Evolutionary conservation across 176 grass and related monocot genomes (phyloP), one percentile per base, ranked within the genome.

Genomic region (Aechmea fasciata): DNA sequence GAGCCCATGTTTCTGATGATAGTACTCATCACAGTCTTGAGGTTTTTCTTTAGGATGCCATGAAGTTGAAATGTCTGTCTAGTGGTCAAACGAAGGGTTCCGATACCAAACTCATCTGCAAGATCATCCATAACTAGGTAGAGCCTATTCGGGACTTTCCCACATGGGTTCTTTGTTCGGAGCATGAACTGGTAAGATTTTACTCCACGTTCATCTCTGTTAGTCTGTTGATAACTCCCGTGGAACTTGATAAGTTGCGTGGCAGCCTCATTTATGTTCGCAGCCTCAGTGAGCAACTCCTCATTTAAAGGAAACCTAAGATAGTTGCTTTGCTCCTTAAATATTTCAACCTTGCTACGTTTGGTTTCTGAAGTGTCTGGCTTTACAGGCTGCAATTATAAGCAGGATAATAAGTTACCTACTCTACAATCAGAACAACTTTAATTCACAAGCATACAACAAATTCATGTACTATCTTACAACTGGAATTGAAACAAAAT

Each of bases 111-210:
- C 63, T 99, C 82, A 77, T 94, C 95, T 3, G 95, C 90, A 3
- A 99, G 82, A 7, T 83, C 73, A 68, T 99, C 95, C 95, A 99
- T 94, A 52, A 80, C 82, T 67, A 99, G 70, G 75, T 99, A 99
- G 33, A 90, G 87, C 64, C 84, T 81, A 76, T 99, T 99, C 0
- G 90, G 72, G 64, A 99, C 95, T 75, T 93, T 99, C 11, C 94
- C 94, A 70, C 68, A 99, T 24, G 94, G 90, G 63, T 99, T 99
- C 77, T 99, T 99, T 15, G 94, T 99, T 8, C 94, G 87, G 67
- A 99, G 90, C 94, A 99, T 99, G 66, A 99, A 99, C 0, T 85
- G 87, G 82, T 99, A 99, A 47, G 88, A 83, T 83, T 90, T 99
- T 24, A 85, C 75, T 47, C 87, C 87, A 0, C 95, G 89, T 3